These are phyloP conservation scores for Syzygium aromaticum DNA, from an alignment of 345 rosid genomes.

Conservation along the genomic window DNA sequence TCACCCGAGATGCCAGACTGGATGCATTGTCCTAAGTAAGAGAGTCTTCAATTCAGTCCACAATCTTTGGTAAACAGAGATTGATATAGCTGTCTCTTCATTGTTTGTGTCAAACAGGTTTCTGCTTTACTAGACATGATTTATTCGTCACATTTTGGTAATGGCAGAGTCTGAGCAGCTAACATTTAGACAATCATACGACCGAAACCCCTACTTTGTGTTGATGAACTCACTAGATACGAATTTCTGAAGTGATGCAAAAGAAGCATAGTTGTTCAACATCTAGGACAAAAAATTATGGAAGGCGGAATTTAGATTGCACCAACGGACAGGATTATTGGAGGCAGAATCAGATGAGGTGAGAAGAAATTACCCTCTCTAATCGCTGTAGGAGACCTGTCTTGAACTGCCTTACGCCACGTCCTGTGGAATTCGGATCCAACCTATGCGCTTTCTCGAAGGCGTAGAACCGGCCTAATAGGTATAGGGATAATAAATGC, in stretches of 20 bases:
- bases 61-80: not conserved
- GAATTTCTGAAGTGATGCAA: not conserved
- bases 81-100: not conserved
- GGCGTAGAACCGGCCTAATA: slow-evolving; percentile 81
- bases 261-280: not conserved
- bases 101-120: not conserved
- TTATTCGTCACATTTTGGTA: not conserved
- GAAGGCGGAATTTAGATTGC: not conserved
- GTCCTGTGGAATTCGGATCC: slow-evolving; percentile 65
- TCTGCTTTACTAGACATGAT: not conserved
- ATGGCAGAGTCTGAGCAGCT: not conserved
- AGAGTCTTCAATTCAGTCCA: not conserved
- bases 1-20: slow-evolving; percentile 87
- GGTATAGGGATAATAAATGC: not conserved
- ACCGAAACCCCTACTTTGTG: not conserved
- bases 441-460: slow-evolving; percentile 84
- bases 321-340: not conserved
- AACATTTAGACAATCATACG: not conserved
- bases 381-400: slow-evolving; percentile 69
- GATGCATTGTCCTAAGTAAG: slow-evolving; percentile 72
- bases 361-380: slow-evolving; percentile 47
- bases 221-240: not conserved
- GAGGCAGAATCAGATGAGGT: not conserved
- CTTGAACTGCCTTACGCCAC: slow-evolving; percentile 89
- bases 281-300: not conserved